Conservation (phyloP, 306 rosid species). For the Cicer yamashitae region DNA sequence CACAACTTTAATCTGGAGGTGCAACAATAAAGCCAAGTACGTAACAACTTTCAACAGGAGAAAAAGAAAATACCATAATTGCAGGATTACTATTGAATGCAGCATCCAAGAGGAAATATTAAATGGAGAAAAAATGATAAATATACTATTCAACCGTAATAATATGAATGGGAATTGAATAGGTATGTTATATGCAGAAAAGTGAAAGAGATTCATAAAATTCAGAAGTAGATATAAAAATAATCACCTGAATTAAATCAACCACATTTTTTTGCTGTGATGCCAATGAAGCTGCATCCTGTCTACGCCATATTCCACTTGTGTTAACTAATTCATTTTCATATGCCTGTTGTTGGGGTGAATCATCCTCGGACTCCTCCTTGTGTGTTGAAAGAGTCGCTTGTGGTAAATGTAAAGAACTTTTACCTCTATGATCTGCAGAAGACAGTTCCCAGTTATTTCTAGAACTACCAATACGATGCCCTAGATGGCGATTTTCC, state of each 20-base stretch:
- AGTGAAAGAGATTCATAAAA: constrained; percentile 10
- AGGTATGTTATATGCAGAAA: background rate
- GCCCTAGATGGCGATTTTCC: constrained; percentile 63
- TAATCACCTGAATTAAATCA: constrained; percentile 65
- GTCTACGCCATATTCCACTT: constrained; percentile 46
- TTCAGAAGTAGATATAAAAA: constrained; percentile 35
- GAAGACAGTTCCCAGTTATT: constrained; percentile 54
- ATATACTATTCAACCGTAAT: background rate
- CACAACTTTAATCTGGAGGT: constrained; percentile 15
- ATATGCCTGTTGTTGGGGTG: constrained; percentile 56
- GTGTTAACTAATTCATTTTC: constrained; percentile 53
- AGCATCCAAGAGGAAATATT: constrained; percentile 10
- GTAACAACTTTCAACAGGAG: constrained; percentile 20
- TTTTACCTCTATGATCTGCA: constrained; percentile 61
- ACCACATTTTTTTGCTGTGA: constrained; percentile 54
- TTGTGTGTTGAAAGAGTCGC: constrained; percentile 69
- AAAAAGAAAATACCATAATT: constrained; percentile 17
- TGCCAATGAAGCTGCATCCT: constrained; percentile 47
- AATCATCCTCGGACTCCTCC: constrained; percentile 69
- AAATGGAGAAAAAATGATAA: background rate
- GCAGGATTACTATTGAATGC: background rate
- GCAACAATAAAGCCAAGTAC: constrained; percentile 12
- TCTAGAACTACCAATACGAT: constrained; percentile 59
- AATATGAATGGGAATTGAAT: constrained; percentile 6
- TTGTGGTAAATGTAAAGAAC: constrained; percentile 58